Conservation (phyloP, 176 grass and related monocot species). For the Otatea glauca region DNA sequence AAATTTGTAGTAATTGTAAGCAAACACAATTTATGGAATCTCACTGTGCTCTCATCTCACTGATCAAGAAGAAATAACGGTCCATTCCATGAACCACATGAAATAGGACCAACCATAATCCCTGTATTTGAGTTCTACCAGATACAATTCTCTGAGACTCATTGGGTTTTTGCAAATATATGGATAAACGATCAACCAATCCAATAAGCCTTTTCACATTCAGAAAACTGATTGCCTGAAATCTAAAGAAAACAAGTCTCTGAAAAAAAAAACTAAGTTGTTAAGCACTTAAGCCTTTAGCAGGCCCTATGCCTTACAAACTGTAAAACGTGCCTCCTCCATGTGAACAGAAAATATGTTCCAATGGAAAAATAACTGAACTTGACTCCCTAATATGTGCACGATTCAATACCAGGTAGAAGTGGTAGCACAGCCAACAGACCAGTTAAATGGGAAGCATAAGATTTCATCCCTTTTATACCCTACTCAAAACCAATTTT, state of each 20-base stretch:
- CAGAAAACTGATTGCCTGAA: background rate
- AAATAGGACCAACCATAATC: background rate
- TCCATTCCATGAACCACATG: background rate
- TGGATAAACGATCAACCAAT: background rate
- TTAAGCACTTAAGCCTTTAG: background rate
- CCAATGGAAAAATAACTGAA: background rate
- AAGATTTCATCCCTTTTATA: slow-evolving; percentile 1
- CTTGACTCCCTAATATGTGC: background rate
- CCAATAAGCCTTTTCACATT: background rate
- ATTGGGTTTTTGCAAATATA: background rate
- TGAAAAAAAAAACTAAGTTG: background rate
- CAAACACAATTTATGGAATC: background rate
- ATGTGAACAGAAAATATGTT: background rate
- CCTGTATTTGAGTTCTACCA: background rate
- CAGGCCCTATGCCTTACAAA: background rate
- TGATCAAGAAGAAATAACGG: background rate
- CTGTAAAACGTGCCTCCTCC: background rate
- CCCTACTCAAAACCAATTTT: background rate
- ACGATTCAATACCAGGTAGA: background rate
- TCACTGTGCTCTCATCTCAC: slow-evolving; percentile 7
- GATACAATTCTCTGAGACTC: background rate
- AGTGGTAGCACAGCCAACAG: background rate
- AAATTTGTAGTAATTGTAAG: slow-evolving; percentile 29
- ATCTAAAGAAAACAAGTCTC: background rate
- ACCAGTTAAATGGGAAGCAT: background rate